Evolutionary conservation across 805 yeast genomes (phyloP), one percentile per base, ranked within the genome.

Genomic region (Candida ortonii): DNA sequence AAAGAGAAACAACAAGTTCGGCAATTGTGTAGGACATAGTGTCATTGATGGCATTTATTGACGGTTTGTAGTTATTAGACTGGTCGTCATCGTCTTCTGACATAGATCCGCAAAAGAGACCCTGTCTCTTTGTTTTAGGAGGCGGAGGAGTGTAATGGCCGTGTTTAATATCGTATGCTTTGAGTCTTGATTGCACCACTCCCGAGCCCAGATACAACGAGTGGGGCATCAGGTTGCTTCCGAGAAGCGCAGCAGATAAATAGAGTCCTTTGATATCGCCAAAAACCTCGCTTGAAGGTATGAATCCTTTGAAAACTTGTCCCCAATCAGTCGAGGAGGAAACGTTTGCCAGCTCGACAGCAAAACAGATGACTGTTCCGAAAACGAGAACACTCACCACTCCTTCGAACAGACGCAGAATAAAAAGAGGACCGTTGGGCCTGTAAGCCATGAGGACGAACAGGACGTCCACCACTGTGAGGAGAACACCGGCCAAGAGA

Each of bases 161-260:
- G 38, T 76, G 58, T 36, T 71, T 74, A 12, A 77, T 65, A 56
- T 88, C 97, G 52, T 65, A 86, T 28, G 85, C 94, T 47, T 84
- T 75, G 34, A 88, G 64, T 42, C 96, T 70, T 5, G 95, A 81
- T 55, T 87, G 94, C 5, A 85, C 96, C 36, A 89, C 75, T 10
- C 95, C 94, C 1, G 90, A 80, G 2, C 97, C 97, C 28, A 88
- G 68, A 53, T 83, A 88, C 32, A 88, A 65, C 2, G 93, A 82
- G 55, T 89, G 97, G 6, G 96, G 96, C 97, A 88, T 88, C 16
- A 89, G 90, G 2, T 96, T 88, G 16, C 96, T 95, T 19, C 97
- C 97, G 39, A 89, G 64, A 36, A 89, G 81, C 15, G 96, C 96
- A 48, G 90, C 78, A 43, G 88, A 73, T 32, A 85, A 62, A 50